phyloP scores from a whole-genome alignment of 1,139 yeast species.

The Blastobotrys malaysiensis region DNA sequence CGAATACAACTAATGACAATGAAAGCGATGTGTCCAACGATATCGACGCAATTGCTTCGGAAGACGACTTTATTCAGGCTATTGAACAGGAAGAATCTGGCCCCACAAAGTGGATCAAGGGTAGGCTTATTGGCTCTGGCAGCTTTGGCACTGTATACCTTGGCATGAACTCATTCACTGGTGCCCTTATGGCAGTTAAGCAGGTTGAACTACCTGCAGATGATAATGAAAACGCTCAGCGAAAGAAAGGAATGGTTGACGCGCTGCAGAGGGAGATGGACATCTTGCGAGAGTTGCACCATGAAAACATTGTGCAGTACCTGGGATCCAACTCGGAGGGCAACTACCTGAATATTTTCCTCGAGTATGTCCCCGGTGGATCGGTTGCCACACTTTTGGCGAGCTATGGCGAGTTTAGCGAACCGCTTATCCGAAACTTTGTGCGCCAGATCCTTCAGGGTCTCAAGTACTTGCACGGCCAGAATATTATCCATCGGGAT shows the following conservation, averaged over 20 bases:
- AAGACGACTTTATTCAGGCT: constrained; percentile 5
- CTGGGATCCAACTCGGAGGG: constrained; percentile 75
- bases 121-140: constrained; percentile 91
- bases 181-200: constrained; percentile 95
- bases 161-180: constrained; percentile 88
- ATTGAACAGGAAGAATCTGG: constrained; percentile 39
- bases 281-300: constrained; percentile 71
- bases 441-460: constrained; percentile 82
- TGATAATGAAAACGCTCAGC: constrained; percentile 36
- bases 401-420: constrained; percentile 89
- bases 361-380: constrained; percentile 97
- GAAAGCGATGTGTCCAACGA: neutral
- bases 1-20: no score
- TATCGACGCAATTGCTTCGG: neutral
- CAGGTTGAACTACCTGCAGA: constrained; percentile 67
- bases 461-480: constrained; percentile 69
- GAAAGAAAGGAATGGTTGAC: constrained; percentile 64
- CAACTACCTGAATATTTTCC: constrained; percentile 66
- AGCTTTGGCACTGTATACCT: constrained; percentile 90
- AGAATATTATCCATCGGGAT: constrained; percentile 83
- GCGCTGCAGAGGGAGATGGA: constrained; percentile 84
- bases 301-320: constrained; percentile 88
- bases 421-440: constrained; percentile 77
- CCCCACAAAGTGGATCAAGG: constrained; percentile 85
- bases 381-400: constrained; percentile 81